Evolutionary conservation across 768 basidiomycete species (phyloP), one percentile per base, ranked within the genome.

Genomic region (Auricularia cornea): DNA sequence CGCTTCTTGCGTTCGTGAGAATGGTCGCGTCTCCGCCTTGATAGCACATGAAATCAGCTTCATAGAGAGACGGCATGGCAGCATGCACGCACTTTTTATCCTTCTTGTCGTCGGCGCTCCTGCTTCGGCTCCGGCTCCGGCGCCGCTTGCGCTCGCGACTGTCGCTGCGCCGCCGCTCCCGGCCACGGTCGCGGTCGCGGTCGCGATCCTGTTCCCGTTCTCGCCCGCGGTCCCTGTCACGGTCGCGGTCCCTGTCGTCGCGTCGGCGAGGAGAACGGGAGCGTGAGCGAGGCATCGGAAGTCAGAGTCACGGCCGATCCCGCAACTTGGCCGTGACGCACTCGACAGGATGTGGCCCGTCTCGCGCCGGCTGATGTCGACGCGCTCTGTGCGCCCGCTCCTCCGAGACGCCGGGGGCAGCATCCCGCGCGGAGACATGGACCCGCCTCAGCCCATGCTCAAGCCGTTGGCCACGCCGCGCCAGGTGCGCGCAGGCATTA

Each of bases 1-100:
- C 93, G 84, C 18, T 88, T 90, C 68, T 80, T 85, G 48, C 92
- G 82, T 67, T 94, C 92, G 71, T 88, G 87, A n/a, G 90, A 92
- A 71, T 88, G 93, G 66, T 91, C 92, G 38, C 91, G 82, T 71
- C 90, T 94, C 63, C 87, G 87, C 71, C 91, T 93, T 65, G 61
- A 30, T 60, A 63, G 69, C 65, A 14, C 35, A 35, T 31, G 30
- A 26, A 57, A 28, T 40, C 28, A 3, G 56, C 1, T 32, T 18
- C 4, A 5, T 14, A 59, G 30, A 54, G 40, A 31, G 60, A 48
- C n/a, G n/a, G n/a, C n/a, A n/a, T n/a, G n/a, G n/a, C n/a, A n/a
- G n/a, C 11, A 62, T 54, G 6, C 3, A 71, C 80, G 66, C 66
- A 84, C 83, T 81, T 83, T 71, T 81, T 83, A 62, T 76, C 73